Evolutionary conservation across 495 filamentous ascomycete genomes (phyloP).

Genomic region (Tuber magnatum): DNA sequence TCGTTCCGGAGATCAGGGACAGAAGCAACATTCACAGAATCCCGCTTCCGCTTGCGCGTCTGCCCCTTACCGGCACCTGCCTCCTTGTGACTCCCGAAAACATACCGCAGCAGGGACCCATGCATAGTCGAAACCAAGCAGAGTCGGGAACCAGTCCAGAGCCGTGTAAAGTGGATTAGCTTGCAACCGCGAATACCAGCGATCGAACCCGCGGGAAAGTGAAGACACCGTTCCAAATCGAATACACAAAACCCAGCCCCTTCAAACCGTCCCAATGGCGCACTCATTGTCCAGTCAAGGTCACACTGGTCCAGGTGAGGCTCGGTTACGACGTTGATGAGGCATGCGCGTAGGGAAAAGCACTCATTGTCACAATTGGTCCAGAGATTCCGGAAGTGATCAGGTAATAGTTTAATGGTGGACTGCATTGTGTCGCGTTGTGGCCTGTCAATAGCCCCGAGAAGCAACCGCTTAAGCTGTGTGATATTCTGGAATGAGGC

Average conservation of each 20-base stretch:
- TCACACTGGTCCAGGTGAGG: background rate
- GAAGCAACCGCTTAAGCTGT: background rate
- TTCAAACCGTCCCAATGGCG: background rate
- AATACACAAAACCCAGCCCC: background rate
- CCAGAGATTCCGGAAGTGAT: background rate
- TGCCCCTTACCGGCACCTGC: background rate
- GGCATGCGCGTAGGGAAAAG: background rate
- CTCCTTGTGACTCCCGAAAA: background rate
- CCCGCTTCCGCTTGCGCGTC: constrained; percentile 3
- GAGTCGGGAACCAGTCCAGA: background rate
- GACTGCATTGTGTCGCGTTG: background rate
- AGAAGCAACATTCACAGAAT: background rate
- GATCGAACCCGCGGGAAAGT: background rate
- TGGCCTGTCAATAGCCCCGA: background rate
- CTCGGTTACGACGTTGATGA: background rate
- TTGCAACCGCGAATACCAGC: background rate
- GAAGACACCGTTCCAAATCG: background rate
- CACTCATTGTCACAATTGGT: background rate
- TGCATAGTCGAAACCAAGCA: background rate
- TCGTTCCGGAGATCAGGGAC: background rate
- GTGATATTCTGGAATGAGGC: background rate
- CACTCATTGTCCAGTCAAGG: background rate
- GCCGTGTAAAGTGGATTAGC: background rate
- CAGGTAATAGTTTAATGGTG: background rate
- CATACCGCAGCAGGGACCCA: background rate